Evolutionary conservation across 352 stramenopile genomes (phyloP), one percentile per base, ranked within the genome.

Genomic region (Phytophthora macrochlamydospora): DNA sequence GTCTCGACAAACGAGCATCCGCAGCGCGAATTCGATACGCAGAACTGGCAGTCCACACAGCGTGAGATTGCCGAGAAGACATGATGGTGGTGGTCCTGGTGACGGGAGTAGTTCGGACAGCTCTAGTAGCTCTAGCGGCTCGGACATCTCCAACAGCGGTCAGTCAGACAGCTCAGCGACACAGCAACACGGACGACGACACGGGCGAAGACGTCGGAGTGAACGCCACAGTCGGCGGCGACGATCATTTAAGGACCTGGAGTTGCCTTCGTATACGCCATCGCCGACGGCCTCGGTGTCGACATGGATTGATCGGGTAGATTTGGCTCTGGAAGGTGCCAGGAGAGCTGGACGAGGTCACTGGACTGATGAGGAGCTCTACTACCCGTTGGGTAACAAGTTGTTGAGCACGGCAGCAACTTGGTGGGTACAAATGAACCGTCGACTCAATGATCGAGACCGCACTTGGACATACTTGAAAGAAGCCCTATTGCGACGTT

Each of bases 351-450:
- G 35, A 12, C 56, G 56, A 11, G 56, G 45, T 0, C 5, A 42
- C 2, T 62, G 56, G 56, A 56, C 45, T 4, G 45, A 51, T 35
- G 4, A n/a, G 2, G 35, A 56, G 13, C 45, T 56, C 2, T 62
- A 56, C 24, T 62, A 33, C 35, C 49, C 56, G 11, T 0, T 56
- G 2, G 56, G 56, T 7, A 62, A 62, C 46, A 62, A 56, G 56
- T 35, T 50, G 33, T 24, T 49, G 33, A 46, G 56, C 2, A 48
- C 44, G 12, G 45, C 45, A 0, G 32, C 45, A 1, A 24, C 24
- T 2, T 55, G 33, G 18, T 62, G 37, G 45, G 35, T 62, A 2
- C n/a, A 51, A 8, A 54, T 56, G 46, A 44, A 62, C 24, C 9
- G 33, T 29, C 11, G 43, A 24, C 38, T 56, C 6, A 8, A 18